A percentile compares a stretch with the other conserved stretches of the same genome.
Conservation (phyloP, 805 yeast species). For the Nakazawaea wyomingensis region DNA sequence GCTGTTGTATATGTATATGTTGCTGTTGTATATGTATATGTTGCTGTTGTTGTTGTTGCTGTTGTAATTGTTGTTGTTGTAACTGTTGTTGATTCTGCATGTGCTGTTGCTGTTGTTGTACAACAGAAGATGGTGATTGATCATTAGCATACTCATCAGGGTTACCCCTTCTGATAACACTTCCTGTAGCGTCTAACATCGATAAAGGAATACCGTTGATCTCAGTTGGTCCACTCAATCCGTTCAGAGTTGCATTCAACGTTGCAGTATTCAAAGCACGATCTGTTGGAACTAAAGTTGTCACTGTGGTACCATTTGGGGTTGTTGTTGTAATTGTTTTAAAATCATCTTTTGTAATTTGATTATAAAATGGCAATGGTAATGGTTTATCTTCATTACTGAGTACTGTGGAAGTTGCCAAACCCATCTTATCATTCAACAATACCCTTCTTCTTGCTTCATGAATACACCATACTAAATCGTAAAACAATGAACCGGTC, state of each 20-base stretch:
- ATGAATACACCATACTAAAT: slow-evolving; percentile 89
- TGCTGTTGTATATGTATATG: neutral
- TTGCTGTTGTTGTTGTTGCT: too few relatives aligned
- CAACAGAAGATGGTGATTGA: neutral
- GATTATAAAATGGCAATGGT: slow-evolving; percentile 87
- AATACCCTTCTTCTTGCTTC: slow-evolving; percentile 78
- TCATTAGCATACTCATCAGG: too few relatives aligned
- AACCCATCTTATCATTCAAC: slow-evolving; percentile 24
- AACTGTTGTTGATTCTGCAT: too few relatives aligned
- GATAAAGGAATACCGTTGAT: slow-evolving; percentile 35
- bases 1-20: too few relatives aligned
- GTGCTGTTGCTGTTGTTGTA: neutral
- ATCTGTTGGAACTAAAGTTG: slow-evolving; percentile 84
- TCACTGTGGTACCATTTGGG: slow-evolving; percentile 88
- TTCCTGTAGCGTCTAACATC: slow-evolving; percentile 77
- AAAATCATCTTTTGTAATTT: slow-evolving; percentile 84
- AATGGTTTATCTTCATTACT: slow-evolving; percentile 37
- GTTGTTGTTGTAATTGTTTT: slow-evolving; percentile 80
- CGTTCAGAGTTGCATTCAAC: slow-evolving; percentile 52
- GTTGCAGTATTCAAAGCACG: slow-evolving; percentile 63
- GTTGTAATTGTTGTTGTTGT: neutral
- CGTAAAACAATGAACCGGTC: slow-evolving; percentile 87
- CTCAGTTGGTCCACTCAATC: slow-evolving; percentile 40
- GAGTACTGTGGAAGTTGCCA: slow-evolving; percentile 19
- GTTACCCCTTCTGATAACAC: slow-evolving; percentile 23